Base-by-base conservation (phyloP, 345 rosid species). In the Aquilaria sinensis region DNA sequence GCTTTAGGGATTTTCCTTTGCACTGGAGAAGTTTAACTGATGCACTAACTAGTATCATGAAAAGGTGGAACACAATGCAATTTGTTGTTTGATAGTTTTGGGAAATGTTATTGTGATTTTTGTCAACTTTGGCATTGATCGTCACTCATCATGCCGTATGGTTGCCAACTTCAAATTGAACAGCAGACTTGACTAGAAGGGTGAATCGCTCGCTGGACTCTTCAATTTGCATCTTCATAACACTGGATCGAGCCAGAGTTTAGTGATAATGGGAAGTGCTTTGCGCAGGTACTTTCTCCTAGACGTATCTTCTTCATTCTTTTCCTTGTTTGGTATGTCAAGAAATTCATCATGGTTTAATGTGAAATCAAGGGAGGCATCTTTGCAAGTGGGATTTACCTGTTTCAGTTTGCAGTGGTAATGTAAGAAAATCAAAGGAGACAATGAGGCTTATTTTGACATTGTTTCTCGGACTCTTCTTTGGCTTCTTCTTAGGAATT, bases 401-500 rank as follows among this genome's bases (percentile, higher is more conserved):
- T 62, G 55, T 61, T 62, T 74, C 66, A 31, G 31, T 4, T 57
- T 67, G 74, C 82, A 77, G 89, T 52, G 74, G 79, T 64, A 68
- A 49, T 52, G 66, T 81, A 70, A 82, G 91, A 74, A 84, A 81
- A 78, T 86, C 95, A 0, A 74, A 73, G 5, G 92, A 85, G 62
- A 82, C 67, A 58, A 88, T 83, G 97, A 83, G 76, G 82, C 88
- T 90, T 77, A 77, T 90, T 41, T 32, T 86, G 66, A 78, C 86
- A 49, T 76, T 91, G 45, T 72, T 94, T 63, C 62, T 80, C 9
- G 96, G 96, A 57, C 70, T 86, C 68, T 65, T 83, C 31, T 79
- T 86, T 61, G 99, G 99, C 72, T 86, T 90, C 74, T 84, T 90
- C 67, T 66, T 94, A 63, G 99, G 97, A 63, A 73, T 86, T 67